These are phyloP conservation scores for Fusarium continuum DNA, from an alignment of 2,329 filamentous ascomycete genomes.

Conservation along the genomic window DNA sequence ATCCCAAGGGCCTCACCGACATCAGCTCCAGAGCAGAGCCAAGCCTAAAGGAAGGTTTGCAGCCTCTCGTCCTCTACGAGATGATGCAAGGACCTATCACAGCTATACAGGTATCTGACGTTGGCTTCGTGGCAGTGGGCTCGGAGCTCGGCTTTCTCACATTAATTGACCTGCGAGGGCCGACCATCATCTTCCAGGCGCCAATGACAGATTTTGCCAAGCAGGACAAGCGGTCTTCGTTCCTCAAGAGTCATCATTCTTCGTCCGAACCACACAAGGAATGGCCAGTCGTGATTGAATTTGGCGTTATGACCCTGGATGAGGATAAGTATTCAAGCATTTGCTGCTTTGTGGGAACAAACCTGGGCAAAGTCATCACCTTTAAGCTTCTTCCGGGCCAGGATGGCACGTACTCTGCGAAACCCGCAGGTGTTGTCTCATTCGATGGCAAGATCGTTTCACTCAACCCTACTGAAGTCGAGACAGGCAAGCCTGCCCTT, in stretches of 20 bases:
- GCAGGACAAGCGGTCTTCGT: slow-evolving; percentile 78
- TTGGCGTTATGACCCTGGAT: slow-evolving; percentile 91
- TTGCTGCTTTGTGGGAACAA: slow-evolving; percentile 89
- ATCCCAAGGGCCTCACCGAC: slow-evolving; percentile 76
- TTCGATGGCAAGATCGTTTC: slow-evolving; percentile 77
- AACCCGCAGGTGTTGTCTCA: slow-evolving; percentile 72
- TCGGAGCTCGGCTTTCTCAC: slow-evolving; percentile 84
- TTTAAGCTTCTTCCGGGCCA: slow-evolving; percentile 87
- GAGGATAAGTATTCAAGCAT: slow-evolving; percentile 97
- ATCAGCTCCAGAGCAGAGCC: slow-evolving; percentile 78
- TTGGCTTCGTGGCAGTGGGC: slow-evolving; percentile 89
- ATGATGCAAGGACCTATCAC: slow-evolving; percentile 85
- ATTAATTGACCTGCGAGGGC: slow-evolving; percentile 88
- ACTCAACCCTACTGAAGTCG: slow-evolving; percentile 81
- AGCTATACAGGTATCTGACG: slow-evolving; percentile 84
- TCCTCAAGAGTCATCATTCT: slow-evolving; percentile 61
- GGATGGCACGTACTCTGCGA: slow-evolving; percentile 73
- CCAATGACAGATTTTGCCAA: slow-evolving; percentile 78
- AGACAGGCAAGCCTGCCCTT: slow-evolving; percentile 77
- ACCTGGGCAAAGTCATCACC: slow-evolving; percentile 81
- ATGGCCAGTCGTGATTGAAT: slow-evolving; percentile 85
- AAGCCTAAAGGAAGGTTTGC: slow-evolving; percentile 77
- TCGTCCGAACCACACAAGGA: slow-evolving; percentile 63
- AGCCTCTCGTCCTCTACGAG: slow-evolving; percentile 83
- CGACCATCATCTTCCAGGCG: slow-evolving; percentile 80